Evolutionary conservation across 1,284 basidiomycete species (phyloP), one percentile per base, ranked within the genome.

Genomic region (Tilletiaria anomala): DNA sequence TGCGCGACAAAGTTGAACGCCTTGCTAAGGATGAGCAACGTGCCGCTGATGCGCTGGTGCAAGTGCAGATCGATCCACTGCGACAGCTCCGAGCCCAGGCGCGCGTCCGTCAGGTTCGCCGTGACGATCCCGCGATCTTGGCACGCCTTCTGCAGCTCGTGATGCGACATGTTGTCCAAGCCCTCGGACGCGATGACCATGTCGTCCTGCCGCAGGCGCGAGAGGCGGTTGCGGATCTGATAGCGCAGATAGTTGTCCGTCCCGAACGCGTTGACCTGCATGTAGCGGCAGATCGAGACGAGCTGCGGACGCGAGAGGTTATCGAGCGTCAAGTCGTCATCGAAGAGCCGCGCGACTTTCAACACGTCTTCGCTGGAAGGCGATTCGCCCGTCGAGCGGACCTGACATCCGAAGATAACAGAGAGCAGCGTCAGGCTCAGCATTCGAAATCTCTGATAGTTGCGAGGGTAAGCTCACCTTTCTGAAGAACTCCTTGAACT

Each of bases 401-500:
- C 83, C 40, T 31, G n/a, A n/a, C n/a, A n/a, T n/a, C n/a, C n/a
- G 17, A 20, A 36, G 6, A 12, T 20, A 8, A 6, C n/a, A n/a
- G n/a, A n/a, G n/a, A n/a, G n/a, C n/a, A n/a, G n/a, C n/a, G n/a
- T n/a, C n/a, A n/a, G n/a, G n/a, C n/a, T n/a, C n/a, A n/a, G n/a
- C n/a, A n/a, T n/a, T n/a, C n/a, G n/a, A n/a, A n/a, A n/a, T n/a
- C n/a, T n/a, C n/a, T n/a, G n/a, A n/a, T 8, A 8, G n/a, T n/a
- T n/a, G n/a, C n/a, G n/a, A n/a, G n/a, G n/a, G n/a, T n/a, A 12
- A 14, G 12, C 35, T 21, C 31, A 37, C 35, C 73, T 97, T 97
- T 65, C 87, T 79, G 80, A 97, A 99, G 71, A 99, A 97, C 69
- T 94, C 87, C 65, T 96, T 96, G 75, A 97, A 97, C 42, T 88